These are phyloP conservation scores for Priceomyces medius DNA, from an alignment of 805 yeast genomes.

Conservation along the genomic window DNA sequence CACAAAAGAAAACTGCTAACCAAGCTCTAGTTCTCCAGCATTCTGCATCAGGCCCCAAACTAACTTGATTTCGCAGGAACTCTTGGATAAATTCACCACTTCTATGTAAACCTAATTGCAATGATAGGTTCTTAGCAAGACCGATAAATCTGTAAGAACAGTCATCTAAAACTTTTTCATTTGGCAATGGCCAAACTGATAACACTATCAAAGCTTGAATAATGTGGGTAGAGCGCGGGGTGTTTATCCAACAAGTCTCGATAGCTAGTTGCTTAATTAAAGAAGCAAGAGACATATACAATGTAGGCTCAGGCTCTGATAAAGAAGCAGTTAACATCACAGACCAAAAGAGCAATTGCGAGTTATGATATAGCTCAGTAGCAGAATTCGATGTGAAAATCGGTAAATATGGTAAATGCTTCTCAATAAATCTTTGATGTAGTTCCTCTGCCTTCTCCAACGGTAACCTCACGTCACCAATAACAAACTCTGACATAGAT, in stretches of 20 bases:
- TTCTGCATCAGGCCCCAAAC: conserved; percentile 81
- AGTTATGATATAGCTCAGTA: conserved; percentile 74
- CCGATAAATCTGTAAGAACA: conserved; percentile 88
- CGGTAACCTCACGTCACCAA: conserved; percentile 74
- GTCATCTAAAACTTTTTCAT: conserved; percentile 88
- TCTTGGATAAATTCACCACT: conserved; percentile 86
- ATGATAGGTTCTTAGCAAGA: conserved; percentile 77
- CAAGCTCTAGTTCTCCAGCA: conserved; percentile 93
- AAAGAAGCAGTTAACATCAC: conserved; percentile 83
- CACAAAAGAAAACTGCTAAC: conserved; percentile 84
- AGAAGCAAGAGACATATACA: conserved; percentile 73
- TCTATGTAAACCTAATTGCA: conserved; percentile 86
- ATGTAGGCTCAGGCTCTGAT: conserved; percentile 82
- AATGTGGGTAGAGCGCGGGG: conserved; percentile 91
- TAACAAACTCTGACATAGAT: conserved; percentile 57
- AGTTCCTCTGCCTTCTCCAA: conserved; percentile 66
- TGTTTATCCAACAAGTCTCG: conserved; percentile 88
- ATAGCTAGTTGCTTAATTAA: conserved; percentile 83
- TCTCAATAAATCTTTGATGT: conserved; percentile 64
- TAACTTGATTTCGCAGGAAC: conserved; percentile 84
- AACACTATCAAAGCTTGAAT: conserved; percentile 86
- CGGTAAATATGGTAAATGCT: conserved; percentile 76
- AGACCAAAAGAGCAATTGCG: conserved; percentile 86
- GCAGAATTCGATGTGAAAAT: conserved; percentile 71
- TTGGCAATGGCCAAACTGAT: conserved; percentile 90